Percentiles rank a stretch among this genome's conserved stretches.
These are phyloP conservation scores for Arctium lappa DNA, from an alignment of 129 eudicot genomes.

Conservation along the genomic window DNA sequence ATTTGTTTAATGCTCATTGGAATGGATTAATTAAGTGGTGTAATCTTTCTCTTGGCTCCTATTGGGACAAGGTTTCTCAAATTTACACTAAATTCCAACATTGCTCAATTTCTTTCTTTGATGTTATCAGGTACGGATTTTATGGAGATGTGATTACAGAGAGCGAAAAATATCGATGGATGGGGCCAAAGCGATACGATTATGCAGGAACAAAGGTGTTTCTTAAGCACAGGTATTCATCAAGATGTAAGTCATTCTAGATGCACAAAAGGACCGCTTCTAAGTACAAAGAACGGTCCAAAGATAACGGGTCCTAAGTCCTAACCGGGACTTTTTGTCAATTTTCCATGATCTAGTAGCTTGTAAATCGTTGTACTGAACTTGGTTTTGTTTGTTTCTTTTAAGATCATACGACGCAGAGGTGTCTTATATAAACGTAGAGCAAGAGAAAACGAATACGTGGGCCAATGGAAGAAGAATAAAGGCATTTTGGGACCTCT, in stretches of 20 bases:
- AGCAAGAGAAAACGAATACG: conserved; percentile 32
- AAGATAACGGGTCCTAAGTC: neutral
- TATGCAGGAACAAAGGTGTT: conserved; percentile 90
- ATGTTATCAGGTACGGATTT: conserved; percentile 68
- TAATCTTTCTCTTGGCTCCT: too few relatives aligned
- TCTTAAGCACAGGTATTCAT: conserved; percentile 65
- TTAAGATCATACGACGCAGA: conserved; percentile 87
- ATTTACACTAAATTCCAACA: too few relatives aligned
- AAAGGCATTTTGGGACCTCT: conserved; percentile 29
- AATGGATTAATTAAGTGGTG: too few relatives aligned
- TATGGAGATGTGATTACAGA: conserved; percentile 89
- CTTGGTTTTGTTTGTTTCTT: neutral
- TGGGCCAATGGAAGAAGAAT: neutral
- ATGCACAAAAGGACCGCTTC: neutral
- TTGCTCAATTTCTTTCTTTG: neutral
- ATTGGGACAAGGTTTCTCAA: too few relatives aligned
- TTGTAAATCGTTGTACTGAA: neutral
- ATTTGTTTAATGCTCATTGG: too few relatives aligned
- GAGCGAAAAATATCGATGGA: conserved; percentile 91
- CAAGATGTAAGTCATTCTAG: neutral
- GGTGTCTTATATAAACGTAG: conserved; percentile 57
- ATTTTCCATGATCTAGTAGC: neutral
- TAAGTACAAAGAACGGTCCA: neutral
- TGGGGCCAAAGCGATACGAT: conserved; percentile 93
- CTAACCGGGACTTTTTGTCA: neutral